Percentiles rank a stretch among this genome's conserved stretches.
These are phyloP conservation scores for Penicillium nucicola DNA, from an alignment of 495 filamentous ascomycete species.

Conservation along the genomic window DNA sequence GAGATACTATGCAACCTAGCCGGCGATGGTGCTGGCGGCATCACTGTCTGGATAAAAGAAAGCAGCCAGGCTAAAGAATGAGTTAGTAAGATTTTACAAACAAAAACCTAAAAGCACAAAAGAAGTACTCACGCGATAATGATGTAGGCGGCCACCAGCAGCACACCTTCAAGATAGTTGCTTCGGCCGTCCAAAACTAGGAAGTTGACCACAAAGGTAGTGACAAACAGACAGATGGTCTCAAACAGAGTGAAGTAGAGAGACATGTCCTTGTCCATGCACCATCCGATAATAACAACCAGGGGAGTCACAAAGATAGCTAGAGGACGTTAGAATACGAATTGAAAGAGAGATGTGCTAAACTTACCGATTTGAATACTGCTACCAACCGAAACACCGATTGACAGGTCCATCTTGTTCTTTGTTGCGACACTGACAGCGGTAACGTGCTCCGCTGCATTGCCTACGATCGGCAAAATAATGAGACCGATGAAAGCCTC, in stretches of 20 bases:
- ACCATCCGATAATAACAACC: conserved; percentile 87
- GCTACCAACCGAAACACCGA: conserved; percentile 83
- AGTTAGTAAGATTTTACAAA: conserved; percentile 1
- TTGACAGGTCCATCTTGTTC: conserved; percentile 95
- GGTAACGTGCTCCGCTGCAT: conserved; percentile 89
- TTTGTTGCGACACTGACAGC: conserved; percentile 84
- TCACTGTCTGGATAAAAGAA: conserved; percentile 35
- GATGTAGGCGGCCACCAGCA: conserved; percentile 80
- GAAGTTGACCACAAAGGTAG: conserved; percentile 86
- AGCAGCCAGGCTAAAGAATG: conserved; percentile 24
- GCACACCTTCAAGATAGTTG: conserved; percentile 84
- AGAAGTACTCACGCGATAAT: conserved; percentile 44
- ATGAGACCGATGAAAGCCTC: conserved; percentile 87
- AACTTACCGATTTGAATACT: conserved; percentile 67
- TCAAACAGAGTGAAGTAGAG: conserved; percentile 92
- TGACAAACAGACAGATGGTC: conserved; percentile 81
- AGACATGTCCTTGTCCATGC: conserved; percentile 75
- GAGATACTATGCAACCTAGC: background rate
- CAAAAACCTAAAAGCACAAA: too few species aligned
- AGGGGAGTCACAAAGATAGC: conserved; percentile 88
- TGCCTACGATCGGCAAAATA: conserved; percentile 85
- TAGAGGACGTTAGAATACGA: conserved; percentile 24
- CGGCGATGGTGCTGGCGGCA: conserved; percentile 26
- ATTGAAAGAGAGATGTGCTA: background rate
- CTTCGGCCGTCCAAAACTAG: conserved; percentile 81